phyloP scores from a whole-genome alignment of 139 green algal genomes.

The Coelastrella sp. region DNA sequence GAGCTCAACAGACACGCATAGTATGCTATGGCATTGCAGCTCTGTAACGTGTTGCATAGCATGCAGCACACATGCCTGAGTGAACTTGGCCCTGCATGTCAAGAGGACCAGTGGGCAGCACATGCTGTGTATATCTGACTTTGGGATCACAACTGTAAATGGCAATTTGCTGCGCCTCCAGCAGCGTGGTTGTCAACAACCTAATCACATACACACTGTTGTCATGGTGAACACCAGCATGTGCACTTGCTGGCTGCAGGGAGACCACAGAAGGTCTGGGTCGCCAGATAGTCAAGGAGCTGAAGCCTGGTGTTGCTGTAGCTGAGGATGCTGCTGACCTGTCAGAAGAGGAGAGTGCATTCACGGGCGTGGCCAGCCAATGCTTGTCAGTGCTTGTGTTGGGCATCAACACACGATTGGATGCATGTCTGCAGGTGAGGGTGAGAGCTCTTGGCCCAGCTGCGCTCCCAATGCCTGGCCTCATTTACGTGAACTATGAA shows the following conservation, averaged over 20 bases:
- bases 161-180: no score
- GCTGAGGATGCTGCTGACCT: conserved; percentile 76
- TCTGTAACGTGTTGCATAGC: not conserved
- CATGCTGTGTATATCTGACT: no score
- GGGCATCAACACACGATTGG: conserved; percentile 90
- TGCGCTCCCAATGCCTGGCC: not conserved
- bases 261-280: conserved; percentile 71
- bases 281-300: conserved; percentile 69
- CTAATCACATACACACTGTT: no score
- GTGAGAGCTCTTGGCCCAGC: not conserved
- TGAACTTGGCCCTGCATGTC: no score
- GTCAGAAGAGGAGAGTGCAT: conserved; percentile 83
- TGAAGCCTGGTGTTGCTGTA: conserved; percentile 8
- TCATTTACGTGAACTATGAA: no score
- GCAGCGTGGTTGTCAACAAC: no score
- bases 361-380: conserved; percentile 76
- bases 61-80: not conserved
- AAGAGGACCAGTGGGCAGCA: no score
- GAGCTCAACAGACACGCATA: no score
- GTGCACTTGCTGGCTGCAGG: conserved; percentile 62
- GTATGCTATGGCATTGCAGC: no score
- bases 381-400: conserved; percentile 89
- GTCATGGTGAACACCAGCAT: not conserved
- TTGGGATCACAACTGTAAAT: no score
- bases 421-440: conserved; percentile 76